Conservation (phyloP, 306 rosid genomes). For the Rosa rugosa region DNA sequence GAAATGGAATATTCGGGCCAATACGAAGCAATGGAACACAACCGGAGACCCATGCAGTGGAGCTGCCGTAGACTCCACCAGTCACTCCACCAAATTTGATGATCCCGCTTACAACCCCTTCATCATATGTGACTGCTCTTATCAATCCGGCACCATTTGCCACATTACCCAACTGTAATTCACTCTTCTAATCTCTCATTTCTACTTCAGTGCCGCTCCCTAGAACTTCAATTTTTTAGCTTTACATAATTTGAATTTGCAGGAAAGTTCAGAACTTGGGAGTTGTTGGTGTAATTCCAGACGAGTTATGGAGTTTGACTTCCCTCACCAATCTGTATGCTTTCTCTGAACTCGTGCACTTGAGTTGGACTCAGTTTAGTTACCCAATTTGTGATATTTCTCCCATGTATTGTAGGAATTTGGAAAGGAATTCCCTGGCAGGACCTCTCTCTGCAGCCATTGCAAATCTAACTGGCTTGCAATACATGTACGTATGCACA, state of each 20-base stretch:
- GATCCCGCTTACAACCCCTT: slow-evolving; percentile 34
- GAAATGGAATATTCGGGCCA: slow-evolving; percentile 47
- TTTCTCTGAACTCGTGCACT: slow-evolving; percentile 10
- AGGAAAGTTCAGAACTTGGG: slow-evolving; percentile 54
- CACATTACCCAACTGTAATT: slow-evolving; percentile 53
- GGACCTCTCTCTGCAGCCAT: slow-evolving; percentile 64
- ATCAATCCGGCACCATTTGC: slow-evolving; percentile 36
- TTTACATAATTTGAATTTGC: not conserved
- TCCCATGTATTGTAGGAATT: slow-evolving; percentile 44
- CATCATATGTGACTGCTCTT: slow-evolving; percentile 63
- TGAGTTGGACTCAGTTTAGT: not conserved
- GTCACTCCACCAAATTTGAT: slow-evolving; percentile 16
- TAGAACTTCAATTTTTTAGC: not conserved
- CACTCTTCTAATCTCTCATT: slow-evolving; percentile 1
- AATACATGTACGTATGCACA: slow-evolving; percentile 66
- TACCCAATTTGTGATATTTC: not conserved
- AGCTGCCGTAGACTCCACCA: slow-evolving; percentile 50
- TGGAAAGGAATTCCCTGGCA: slow-evolving; percentile 56
- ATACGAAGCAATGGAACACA: slow-evolving; percentile 47
- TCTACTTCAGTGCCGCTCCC: not conserved
- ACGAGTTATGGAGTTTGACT: slow-evolving; percentile 71
- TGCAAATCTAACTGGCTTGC: slow-evolving; percentile 63
- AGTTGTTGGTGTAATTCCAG: slow-evolving; percentile 59
- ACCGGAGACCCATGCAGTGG: slow-evolving; percentile 75
- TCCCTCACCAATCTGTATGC: slow-evolving; percentile 64